A percentile compares a stretch with the other conserved stretches of the same genome.
Evolutionary conservation across 1,139 yeast species (phyloP).

Genomic region (Pichia sp.): DNA sequence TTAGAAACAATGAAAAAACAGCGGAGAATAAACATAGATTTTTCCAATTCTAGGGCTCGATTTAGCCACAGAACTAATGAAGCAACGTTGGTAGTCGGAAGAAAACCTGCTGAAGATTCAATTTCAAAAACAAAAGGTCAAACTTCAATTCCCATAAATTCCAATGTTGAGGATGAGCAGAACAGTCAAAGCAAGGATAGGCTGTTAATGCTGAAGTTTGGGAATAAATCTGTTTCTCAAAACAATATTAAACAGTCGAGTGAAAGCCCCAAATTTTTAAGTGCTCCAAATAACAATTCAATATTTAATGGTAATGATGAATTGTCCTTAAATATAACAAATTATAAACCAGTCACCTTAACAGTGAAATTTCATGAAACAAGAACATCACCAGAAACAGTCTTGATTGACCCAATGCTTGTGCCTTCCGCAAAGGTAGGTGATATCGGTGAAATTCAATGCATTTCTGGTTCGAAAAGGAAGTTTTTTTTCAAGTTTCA

Average conservation of each 20-base stretch:
- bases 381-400: conserved; percentile 51
- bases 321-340: not conserved
- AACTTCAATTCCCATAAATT: not conserved
- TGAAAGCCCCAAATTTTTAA: not conserved
- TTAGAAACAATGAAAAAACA: conserved; percentile 6
- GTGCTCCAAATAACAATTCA: not conserved
- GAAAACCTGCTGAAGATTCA: conserved; percentile 2
- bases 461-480: conserved; percentile 31
- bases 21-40: conserved; percentile 21
- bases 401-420: conserved; percentile 52
- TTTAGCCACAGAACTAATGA: conserved; percentile 28
- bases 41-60: conserved; percentile 23
- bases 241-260: not conserved
- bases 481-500: conserved; percentile 43
- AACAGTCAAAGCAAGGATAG: not conserved
- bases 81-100: conserved; percentile 29
- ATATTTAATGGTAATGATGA: not conserved
- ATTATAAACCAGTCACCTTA: conserved; percentile 36
- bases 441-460: conserved; percentile 64
- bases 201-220: not conserved
- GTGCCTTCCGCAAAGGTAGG: conserved; percentile 62
- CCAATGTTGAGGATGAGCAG: not conserved
- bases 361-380: conserved; percentile 74
- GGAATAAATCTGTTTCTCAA: not conserved
- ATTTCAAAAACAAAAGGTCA: not conserved